phyloP scores from a whole-genome alignment of 257 asterid genomes.

The Solanum sejunctum region DNA sequence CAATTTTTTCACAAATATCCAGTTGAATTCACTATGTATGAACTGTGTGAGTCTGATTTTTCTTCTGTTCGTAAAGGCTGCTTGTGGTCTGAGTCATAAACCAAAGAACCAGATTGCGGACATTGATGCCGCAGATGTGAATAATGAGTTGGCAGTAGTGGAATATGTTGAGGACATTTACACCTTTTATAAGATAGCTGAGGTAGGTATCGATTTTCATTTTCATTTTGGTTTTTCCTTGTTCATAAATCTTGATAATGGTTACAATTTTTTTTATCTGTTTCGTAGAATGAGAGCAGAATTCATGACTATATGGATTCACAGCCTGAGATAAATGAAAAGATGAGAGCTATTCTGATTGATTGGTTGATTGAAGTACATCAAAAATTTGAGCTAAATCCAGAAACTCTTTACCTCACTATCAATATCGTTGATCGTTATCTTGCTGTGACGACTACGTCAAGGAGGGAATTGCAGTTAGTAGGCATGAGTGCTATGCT shows the following conservation, averaged over 20 bases:
- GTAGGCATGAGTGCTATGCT: constrained; percentile 80
- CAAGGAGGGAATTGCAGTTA: constrained; percentile 66
- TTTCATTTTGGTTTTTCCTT: not conserved
- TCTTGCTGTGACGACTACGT: constrained; percentile 29
- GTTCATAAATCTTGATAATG: not conserved
- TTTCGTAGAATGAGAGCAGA: constrained; percentile 50
- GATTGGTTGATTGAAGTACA: constrained; percentile 90
- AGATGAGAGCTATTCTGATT: constrained; percentile 71
- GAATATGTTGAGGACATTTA: constrained; percentile 86
- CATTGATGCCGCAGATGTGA: constrained; percentile 68
- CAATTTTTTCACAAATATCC: not conserved
- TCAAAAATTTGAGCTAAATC: constrained; percentile 66
- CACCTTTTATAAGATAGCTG: constrained; percentile 61
- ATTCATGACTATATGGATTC: constrained; percentile 56
- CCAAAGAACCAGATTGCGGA: constrained; percentile 34
- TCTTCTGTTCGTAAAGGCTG: constrained; percentile 38
- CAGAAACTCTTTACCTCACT: constrained; percentile 79
- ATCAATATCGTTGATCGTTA: constrained; percentile 68
- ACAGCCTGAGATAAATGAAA: constrained; percentile 62
- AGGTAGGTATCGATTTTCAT: constrained; percentile 21
- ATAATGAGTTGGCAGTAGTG: constrained; percentile 65
- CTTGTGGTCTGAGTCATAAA: constrained; percentile 42
- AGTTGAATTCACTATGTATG: too few relatives aligned
- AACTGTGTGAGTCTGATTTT: not conserved
- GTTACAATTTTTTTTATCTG: not conserved